phyloP scores from a whole-genome alignment of 2,329 filamentous ascomycete species.

The Achaetomium macrosporum region DNA sequence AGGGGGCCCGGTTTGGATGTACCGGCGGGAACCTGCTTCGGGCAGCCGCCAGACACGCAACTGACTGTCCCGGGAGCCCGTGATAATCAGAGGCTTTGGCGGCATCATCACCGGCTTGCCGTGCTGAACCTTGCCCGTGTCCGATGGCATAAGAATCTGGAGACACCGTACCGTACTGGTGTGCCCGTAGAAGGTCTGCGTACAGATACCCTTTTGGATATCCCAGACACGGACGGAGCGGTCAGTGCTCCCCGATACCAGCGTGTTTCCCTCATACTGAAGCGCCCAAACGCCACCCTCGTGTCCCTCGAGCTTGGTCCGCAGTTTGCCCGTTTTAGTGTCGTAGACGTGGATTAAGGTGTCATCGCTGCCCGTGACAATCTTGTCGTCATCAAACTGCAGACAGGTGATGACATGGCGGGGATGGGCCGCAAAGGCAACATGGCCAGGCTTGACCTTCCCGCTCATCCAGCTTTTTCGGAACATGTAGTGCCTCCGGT shows the following conservation, averaged over 20 bases:
- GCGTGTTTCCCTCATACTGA: slow-evolving; percentile 89
- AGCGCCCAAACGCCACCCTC: slow-evolving; percentile 97
- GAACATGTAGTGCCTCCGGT: slow-evolving; percentile 87
- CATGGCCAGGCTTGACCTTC: slow-evolving; percentile 76
- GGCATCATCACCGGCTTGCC: slow-evolving; percentile 83
- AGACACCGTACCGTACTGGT: slow-evolving; percentile 95
- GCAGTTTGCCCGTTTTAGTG: slow-evolving; percentile 83
- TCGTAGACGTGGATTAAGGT: slow-evolving; percentile 98
- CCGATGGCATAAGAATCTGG: slow-evolving; percentile 84
- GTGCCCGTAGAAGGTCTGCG: slow-evolving; percentile 94
- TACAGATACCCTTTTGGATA: slow-evolving; percentile 85
- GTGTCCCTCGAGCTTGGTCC: slow-evolving; percentile 81
- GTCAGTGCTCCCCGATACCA: slow-evolving; percentile 95
- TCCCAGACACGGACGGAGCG: slow-evolving; percentile 99
- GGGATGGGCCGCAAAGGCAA: slow-evolving; percentile 94
- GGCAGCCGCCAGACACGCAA: slow-evolving; percentile 92
- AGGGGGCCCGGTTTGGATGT: slow-evolving; percentile 73
- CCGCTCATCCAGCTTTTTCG: slow-evolving; percentile 88
- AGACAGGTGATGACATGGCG: slow-evolving; percentile 95
- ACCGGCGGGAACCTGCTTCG: slow-evolving; percentile 66
- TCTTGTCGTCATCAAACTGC: slow-evolving; percentile 97
- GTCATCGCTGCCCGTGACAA: slow-evolving; percentile 94
- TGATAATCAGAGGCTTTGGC: slow-evolving; percentile 92
- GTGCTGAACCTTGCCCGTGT: slow-evolving; percentile 64
- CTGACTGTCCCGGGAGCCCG: slow-evolving; percentile 90